Conservation (phyloP, 495 filamentous ascomycete genomes). For the Platismatia glauca region DNA sequence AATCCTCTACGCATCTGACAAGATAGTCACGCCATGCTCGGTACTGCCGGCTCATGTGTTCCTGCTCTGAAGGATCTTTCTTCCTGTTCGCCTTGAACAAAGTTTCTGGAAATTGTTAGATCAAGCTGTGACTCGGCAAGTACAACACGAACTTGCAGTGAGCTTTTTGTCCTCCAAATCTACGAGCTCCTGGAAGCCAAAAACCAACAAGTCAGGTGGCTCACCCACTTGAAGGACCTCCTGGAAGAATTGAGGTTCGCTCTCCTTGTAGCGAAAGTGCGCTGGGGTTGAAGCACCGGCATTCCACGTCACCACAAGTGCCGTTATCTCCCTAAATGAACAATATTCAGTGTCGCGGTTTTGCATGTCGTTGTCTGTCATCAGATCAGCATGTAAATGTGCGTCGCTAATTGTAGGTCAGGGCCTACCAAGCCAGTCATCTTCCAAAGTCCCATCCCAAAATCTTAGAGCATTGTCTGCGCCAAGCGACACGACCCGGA, state of each 20-base stretch:
- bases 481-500: constrained; percentile 83
- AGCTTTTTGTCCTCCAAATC: constrained; percentile 95
- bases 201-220: constrained; percentile 82
- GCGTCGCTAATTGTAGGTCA: not conserved
- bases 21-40: constrained; percentile 91
- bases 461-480: constrained; percentile 74
- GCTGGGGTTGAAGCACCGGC: constrained; percentile 85
- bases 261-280: constrained; percentile 57
- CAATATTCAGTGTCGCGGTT: constrained; percentile 71
- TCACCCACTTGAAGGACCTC: constrained; percentile 60
- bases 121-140: not conserved
- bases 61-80: constrained; percentile 78
- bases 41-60: constrained; percentile 96
- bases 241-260: constrained; percentile 65
- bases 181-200: constrained; percentile 96
- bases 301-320: constrained; percentile 87
- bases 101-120: constrained; percentile 29
- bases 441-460: constrained; percentile 90
- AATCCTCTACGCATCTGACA: constrained; percentile 66
- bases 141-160: constrained; percentile 65
- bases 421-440: constrained; percentile 75
- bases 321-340: constrained; percentile 68
- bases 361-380: constrained; percentile 73
- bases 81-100: constrained; percentile 60
- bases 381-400: not conserved